Conservation (phyloP, 2,329 filamentous ascomycete genomes). For the Paramyrothecium sp. region DNA sequence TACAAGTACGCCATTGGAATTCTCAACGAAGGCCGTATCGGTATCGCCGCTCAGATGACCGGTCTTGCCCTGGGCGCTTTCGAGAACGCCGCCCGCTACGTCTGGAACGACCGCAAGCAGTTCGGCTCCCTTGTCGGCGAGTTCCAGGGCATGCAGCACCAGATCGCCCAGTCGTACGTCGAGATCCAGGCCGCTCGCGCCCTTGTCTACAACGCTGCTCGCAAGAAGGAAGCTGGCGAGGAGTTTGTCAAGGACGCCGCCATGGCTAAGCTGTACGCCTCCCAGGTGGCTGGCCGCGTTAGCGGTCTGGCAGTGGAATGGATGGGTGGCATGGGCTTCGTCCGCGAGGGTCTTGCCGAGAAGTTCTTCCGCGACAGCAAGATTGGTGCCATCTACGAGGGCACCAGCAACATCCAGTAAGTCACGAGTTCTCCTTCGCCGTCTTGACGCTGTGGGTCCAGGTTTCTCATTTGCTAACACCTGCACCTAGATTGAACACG, state of each 20-base stretch:
- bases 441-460: neutral
- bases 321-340: constrained; percentile 99
- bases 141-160: constrained; percentile 99
- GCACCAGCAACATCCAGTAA: constrained; percentile 75
- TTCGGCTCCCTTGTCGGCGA: constrained; percentile 91
- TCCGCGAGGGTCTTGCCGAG: constrained; percentile 92
- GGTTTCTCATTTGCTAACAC: constrained; percentile 10
- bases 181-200: constrained; percentile 91
- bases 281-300: constrained; percentile 87
- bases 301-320: constrained; percentile 88
- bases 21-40: constrained; percentile 94
- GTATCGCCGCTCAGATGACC: constrained; percentile 98
- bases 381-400: constrained; percentile 97
- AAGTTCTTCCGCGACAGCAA: constrained; percentile 98
- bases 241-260: constrained; percentile 94
- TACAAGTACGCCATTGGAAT: constrained; percentile 98
- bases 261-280: constrained; percentile 96
- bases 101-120: constrained; percentile 98
- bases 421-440: constrained; percentile 17
- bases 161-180: constrained; percentile 92
- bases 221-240: constrained; percentile 97
- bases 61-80: constrained; percentile 91
- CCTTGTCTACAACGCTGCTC: constrained; percentile 90
- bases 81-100: constrained; percentile 89
- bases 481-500: constrained; percentile 51